A percentile compares a stretch with the other conserved stretches of the same genome.
Conservation (phyloP, 2,329 filamentous ascomycete genomes). For the Allantophomopsis cytisporea region DNA sequence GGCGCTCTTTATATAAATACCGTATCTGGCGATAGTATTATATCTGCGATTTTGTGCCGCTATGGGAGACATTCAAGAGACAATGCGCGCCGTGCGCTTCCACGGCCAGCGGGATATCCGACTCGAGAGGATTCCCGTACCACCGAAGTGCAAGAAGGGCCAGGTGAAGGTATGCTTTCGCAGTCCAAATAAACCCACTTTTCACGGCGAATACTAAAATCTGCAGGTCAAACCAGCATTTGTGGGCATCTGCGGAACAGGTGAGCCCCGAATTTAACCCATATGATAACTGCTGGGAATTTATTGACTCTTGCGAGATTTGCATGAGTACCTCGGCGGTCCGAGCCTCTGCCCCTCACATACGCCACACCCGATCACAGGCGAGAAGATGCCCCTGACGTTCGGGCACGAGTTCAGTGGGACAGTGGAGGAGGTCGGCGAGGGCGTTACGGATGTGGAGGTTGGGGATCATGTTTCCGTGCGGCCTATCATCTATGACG, state of each 20-base stretch:
- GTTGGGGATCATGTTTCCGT: conserved; percentile 43
- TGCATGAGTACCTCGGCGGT: conserved; percentile 36
- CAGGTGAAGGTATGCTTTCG: conserved; percentile 26
- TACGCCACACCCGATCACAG: conserved; percentile 41
- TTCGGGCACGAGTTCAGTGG: conserved; percentile 55
- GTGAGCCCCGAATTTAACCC: conserved; percentile 4
- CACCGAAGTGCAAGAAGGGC: conserved; percentile 26
- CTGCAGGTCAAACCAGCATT: conserved; percentile 23
- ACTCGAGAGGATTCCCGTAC: conserved; percentile 34
- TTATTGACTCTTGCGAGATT: conserved; percentile 15
- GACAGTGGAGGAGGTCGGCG: conserved; percentile 41
- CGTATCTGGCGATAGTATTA: no score
- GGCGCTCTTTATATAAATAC: no score
- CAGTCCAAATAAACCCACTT: no score
- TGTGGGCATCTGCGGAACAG: conserved; percentile 38
- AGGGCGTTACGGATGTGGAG: conserved; percentile 28
- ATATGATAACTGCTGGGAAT: no score
- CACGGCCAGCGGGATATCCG: conserved; percentile 40
- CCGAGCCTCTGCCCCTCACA: conserved; percentile 29
- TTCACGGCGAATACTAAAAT: no score
- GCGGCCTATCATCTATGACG: conserved; percentile 45
- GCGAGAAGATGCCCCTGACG: conserved; percentile 40
- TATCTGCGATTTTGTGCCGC: no score
- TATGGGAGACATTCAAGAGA: background rate
- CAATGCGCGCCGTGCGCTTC: conserved; percentile 39